Conservation (phyloP, 1,284 basidiomycete species). For the Cryptococcus sp. region DNA sequence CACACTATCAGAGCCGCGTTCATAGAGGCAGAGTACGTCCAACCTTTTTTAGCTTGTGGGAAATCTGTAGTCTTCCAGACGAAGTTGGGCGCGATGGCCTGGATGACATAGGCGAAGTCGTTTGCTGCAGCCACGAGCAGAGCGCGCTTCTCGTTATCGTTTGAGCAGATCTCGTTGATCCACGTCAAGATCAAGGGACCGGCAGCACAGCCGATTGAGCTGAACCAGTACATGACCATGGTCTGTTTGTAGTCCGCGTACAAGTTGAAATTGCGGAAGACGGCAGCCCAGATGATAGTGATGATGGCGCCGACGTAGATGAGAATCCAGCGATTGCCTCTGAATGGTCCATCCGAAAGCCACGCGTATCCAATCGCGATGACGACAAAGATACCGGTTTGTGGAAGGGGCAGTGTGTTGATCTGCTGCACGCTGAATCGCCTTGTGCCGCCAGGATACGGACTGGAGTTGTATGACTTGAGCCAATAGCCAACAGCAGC, state of each 20-base stretch:
- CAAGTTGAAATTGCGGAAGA: conserved; percentile 32
- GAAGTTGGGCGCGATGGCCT: conserved; percentile 43
- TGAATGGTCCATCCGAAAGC: conserved; percentile 37
- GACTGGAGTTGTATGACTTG: conserved; percentile 43
- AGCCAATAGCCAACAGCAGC: conserved; percentile 43
- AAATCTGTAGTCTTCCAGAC: conserved; percentile 47
- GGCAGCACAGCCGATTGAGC: conserved; percentile 17
- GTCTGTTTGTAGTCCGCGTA: conserved; percentile 33
- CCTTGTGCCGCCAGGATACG: conserved; percentile 33
- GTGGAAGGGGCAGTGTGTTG: conserved; percentile 31
- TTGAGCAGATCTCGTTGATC: conserved; percentile 40
- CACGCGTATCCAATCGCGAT: conserved; percentile 34
- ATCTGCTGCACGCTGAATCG: conserved; percentile 13
- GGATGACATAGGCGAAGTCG: conserved; percentile 46
- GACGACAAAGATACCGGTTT: conserved; percentile 37
- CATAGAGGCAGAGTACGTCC: conserved; percentile 27
- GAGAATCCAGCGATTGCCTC: conserved; percentile 40
- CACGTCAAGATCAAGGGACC: conserved; percentile 31
- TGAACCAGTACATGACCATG: conserved; percentile 36
- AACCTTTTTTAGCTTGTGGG: conserved; percentile 36
- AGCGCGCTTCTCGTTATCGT: conserved; percentile 41
- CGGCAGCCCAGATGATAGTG: conserved; percentile 26
- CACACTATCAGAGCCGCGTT: conserved; percentile 29
- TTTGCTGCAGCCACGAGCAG: conserved; percentile 42
- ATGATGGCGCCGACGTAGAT: conserved; percentile 37